Evolutionary conservation across 2,329 filamentous ascomycete species (phyloP), one percentile per base, ranked within the genome.

Genomic region (Chaetomium sp.): DNA sequence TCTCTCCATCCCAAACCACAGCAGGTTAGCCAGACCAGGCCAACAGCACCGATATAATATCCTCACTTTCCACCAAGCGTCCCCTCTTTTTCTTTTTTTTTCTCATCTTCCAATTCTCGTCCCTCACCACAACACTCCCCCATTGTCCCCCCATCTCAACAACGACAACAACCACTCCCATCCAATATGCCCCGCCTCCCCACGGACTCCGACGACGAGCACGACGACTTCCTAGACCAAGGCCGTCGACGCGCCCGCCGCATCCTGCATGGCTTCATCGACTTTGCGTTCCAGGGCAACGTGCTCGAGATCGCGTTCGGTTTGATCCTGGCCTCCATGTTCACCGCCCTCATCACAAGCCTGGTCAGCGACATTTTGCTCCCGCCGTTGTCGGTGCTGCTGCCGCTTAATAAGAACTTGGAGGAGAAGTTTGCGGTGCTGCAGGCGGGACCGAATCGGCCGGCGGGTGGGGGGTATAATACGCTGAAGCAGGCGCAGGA

Each of bases 221-320:
- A 73, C 50, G 70, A 73, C 50, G 70, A 72, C 34, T 70, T 84
- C 33, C 71, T 80, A 37, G 73, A 74, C 47, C 70, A 74, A 19
- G 72, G 79, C 55, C 71, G 76, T 59, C 69, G 73, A 53, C 72
- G 72, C 52, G 77, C 79, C 32, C 72, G 74, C 59, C 74, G 75
- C 57, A 71, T 81, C 55, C 84, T 80, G 74, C 73, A 80, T 37
- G 84, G 83, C 41, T 89, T 89, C 67, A 68, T 84, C 62, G 85
- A 88, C 67, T 90, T 89, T 69, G 86, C 85, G 0, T 79, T 88
- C 53, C 81, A 86, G 60, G 86, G 87, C 56, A 89, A 89, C 63
- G 86, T 89, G 48, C 76, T 90, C 33, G 84, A 89, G 68, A 86
- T 90, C 57, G 87, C 87, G 12, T 84, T 89, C 62, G 87, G 86